Evolutionary conservation across 345 rosid genomes (phyloP).

Genomic region (Citrus sp.): DNA sequence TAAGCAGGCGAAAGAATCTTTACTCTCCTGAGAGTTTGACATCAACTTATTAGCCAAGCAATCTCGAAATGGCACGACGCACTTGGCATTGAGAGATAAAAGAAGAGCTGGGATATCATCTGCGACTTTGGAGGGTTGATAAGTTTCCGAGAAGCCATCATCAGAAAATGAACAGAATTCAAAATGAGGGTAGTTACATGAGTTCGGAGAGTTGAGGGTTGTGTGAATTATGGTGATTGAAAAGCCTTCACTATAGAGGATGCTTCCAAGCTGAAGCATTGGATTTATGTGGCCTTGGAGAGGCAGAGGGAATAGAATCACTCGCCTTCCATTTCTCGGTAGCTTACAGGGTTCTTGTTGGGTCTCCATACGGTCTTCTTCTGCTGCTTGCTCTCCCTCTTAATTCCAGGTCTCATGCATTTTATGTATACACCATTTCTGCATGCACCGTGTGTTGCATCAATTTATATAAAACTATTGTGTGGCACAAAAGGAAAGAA

Average conservation of each 20-base stretch:
- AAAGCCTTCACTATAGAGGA: conserved; percentile 53
- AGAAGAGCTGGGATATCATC: conserved; percentile 30
- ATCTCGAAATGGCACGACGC: conserved; percentile 32
- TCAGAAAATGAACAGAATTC: conserved; percentile 37
- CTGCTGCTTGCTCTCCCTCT: not conserved
- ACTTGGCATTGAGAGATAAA: conserved; percentile 26
- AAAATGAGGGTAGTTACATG: conserved; percentile 47
- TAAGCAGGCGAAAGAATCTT: conserved; percentile 39
- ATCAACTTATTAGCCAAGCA: conserved; percentile 34
- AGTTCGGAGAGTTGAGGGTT: conserved; percentile 42
- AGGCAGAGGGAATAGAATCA: conserved; percentile 57
- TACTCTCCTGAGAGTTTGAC: conserved; percentile 8
- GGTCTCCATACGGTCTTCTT: conserved; percentile 3
- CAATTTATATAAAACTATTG: too few species aligned
- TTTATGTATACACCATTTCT: too few species aligned
- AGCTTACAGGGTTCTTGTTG: conserved; percentile 13
- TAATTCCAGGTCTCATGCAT: too few species aligned
- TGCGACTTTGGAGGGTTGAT: not conserved
- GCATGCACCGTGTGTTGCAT: too few species aligned
- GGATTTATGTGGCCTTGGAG: conserved; percentile 64
- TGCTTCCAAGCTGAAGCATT: conserved; percentile 58
- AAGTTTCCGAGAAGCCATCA: conserved; percentile 18
- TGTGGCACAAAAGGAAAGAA: too few species aligned
- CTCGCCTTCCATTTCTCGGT: conserved; percentile 18
- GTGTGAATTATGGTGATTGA: conserved; percentile 52